phyloP scores from a whole-genome alignment of 371 early-diverging fungal species.

The Enterocytospora artemiae region DNA sequence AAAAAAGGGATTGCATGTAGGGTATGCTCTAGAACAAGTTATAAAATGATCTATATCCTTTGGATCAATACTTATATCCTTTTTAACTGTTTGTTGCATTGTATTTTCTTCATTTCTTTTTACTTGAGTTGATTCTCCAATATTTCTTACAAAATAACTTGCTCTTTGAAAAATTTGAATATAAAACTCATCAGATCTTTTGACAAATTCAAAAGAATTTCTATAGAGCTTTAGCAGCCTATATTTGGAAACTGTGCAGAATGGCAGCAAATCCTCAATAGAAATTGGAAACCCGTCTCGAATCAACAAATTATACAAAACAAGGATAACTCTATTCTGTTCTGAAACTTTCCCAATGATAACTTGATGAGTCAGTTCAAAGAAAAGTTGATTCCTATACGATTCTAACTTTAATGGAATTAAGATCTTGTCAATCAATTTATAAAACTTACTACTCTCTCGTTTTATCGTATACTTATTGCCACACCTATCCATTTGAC shows the following conservation, averaged over 20 bases:
- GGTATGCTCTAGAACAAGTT: too few species aligned
- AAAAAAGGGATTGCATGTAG: too few species aligned
- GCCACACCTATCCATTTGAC: neutral
- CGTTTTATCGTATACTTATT: neutral
- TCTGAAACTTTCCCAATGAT: neutral
- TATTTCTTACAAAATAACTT: too few species aligned
- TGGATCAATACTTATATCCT: too few species aligned
- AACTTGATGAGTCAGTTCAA: neutral
- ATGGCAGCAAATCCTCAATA: slow-evolving; percentile 5
- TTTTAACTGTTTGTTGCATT: too few species aligned
- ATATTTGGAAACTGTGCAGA: slow-evolving; percentile 3
- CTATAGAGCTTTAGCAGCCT: slow-evolving; percentile 9
- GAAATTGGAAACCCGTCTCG: slow-evolving; percentile 2
- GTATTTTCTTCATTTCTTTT: too few species aligned
- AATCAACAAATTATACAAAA: slow-evolving; percentile 1
- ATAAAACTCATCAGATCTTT: too few species aligned
- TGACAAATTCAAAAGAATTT: slow-evolving; percentile 13
- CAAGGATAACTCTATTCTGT: slow-evolving; percentile 7
- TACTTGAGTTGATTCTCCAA: too few species aligned
- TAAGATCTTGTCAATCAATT: neutral
- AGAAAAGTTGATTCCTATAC: neutral
- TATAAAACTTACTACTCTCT: neutral
- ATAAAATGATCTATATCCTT: too few species aligned
- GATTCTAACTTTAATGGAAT: neutral
- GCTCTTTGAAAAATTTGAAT: too few species aligned